Conservation (phyloP, 192 early-diverging fungal genomes). For the Glomus cerebriforme region DNA sequence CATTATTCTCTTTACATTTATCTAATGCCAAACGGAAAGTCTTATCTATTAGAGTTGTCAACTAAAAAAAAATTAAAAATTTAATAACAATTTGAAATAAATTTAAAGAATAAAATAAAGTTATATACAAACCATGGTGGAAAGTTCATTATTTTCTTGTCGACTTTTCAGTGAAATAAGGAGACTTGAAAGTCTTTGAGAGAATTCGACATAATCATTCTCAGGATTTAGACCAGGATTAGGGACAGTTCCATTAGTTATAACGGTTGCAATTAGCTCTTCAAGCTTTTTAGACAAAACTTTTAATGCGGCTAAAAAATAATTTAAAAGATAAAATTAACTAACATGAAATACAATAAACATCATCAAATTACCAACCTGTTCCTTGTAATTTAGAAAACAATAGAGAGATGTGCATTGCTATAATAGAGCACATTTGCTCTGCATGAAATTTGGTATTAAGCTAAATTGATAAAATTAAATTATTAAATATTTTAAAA, state of each 20-base stretch:
- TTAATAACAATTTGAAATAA: neutral
- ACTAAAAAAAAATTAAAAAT: neutral
- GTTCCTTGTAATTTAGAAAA: neutral
- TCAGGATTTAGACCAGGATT: neutral
- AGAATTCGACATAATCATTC: conserved; percentile 20
- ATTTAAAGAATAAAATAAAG: neutral
- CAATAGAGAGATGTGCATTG: neutral
- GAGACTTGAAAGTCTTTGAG: conserved; percentile 10
- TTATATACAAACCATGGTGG: neutral
- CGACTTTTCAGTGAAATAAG: neutral
- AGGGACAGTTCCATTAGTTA: neutral
- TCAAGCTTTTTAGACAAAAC: neutral
- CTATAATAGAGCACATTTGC: conserved; percentile 9
- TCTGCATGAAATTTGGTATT: conserved; percentile 3
- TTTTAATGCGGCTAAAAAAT: neutral
- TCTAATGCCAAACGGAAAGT: neutral
- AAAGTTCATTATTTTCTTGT: neutral
- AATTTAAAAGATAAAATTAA: neutral
- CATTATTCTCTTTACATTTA: conserved; percentile 12
- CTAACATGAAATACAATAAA: neutral
- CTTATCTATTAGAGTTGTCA: neutral
- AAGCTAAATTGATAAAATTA: neutral
- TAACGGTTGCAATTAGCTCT: neutral
- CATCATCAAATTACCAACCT: neutral
- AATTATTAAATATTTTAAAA: neutral